These are phyloP conservation scores for Rhizopogon salebrosus DNA, from an alignment of 768 basidiomycete genomes.

Conservation along the genomic window DNA sequence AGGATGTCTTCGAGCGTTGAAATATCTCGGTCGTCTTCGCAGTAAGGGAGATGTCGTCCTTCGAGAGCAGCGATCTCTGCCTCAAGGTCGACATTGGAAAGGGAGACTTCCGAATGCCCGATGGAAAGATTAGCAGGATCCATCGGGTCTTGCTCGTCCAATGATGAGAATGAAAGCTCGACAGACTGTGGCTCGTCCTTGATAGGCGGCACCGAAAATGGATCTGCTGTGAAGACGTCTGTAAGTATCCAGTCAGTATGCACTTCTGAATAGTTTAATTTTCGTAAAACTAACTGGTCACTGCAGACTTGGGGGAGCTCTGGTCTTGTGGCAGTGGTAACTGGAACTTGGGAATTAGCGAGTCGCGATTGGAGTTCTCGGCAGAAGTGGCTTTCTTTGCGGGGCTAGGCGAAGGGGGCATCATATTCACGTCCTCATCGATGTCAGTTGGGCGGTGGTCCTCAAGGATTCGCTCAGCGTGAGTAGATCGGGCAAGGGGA, in stretches of 20 bases:
- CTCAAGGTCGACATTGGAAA: conserved; percentile 28
- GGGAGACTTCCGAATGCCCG: conserved; percentile 32
- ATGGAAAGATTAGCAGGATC: conserved; percentile 29
- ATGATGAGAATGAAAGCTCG: conserved; percentile 24
- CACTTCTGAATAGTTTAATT: neutral
- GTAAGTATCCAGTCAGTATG: neutral
- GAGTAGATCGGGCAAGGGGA: conserved; percentile 34
- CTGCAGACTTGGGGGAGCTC: conserved; percentile 17
- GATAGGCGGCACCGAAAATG: conserved; percentile 13
- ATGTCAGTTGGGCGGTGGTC: conserved; percentile 23
- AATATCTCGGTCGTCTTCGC: conserved; percentile 5
- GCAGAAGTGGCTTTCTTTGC: conserved; percentile 20
- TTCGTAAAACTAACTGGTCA: conserved; percentile 10
- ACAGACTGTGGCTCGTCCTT: conserved; percentile 20
- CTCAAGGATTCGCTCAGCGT: conserved; percentile 30
- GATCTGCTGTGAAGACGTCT: conserved; percentile 17
- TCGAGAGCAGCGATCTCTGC: conserved; percentile 23
- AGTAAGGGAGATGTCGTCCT: conserved; percentile 8
- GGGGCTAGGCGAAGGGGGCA: conserved; percentile 48
- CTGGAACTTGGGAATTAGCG: conserved; percentile 31
- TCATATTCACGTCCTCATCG: conserved; percentile 37
- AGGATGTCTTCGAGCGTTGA: conserved; percentile 21
- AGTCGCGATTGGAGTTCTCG: conserved; percentile 21
- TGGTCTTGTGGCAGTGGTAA: conserved; percentile 12
- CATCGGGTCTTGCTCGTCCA: conserved; percentile 18